A percentile compares a stretch with the other conserved stretches of the same genome.
These are phyloP conservation scores for Lipomyces sp. DNA, from an alignment of 805 yeast species.

Conservation along the genomic window DNA sequence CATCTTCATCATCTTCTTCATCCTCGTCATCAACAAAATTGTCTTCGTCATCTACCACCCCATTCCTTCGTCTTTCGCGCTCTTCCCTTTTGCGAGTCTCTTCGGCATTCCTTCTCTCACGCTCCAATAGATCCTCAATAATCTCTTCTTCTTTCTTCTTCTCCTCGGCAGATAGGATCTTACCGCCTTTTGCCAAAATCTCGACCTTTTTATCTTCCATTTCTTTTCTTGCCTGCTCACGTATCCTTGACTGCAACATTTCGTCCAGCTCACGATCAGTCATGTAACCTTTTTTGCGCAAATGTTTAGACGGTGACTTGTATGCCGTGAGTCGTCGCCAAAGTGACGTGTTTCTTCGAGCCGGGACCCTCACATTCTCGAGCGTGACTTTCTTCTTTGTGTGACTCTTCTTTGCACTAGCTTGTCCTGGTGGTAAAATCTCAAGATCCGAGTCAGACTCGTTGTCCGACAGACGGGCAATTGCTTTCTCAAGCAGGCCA, in stretches of 20 bases:
- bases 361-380: slow-evolving; percentile 13
- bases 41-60: slow-evolving; percentile 19
- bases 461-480: slow-evolving; percentile 1
- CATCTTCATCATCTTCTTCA: slow-evolving; percentile 12
- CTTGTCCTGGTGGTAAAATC: slow-evolving; percentile 20
- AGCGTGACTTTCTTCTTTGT: slow-evolving; percentile 13
- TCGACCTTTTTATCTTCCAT: slow-evolving; percentile 14
- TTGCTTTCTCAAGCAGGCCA: not conserved
- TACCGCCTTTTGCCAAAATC: slow-evolving; percentile 22
- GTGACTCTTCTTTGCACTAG: not conserved
- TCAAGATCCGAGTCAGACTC: slow-evolving; percentile 22
- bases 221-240: slow-evolving; percentile 27
- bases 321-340: slow-evolving; percentile 10
- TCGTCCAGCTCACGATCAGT: slow-evolving; percentile 20
- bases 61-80: slow-evolving; percentile 20
- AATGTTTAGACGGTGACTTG: not conserved
- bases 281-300: slow-evolving; percentile 15
- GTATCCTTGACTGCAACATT: slow-evolving; percentile 8
- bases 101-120: slow-evolving; percentile 32
- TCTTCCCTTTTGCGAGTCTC: slow-evolving; percentile 19
- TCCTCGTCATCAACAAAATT: slow-evolving; percentile 17
- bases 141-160: slow-evolving; percentile 29
- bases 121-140: slow-evolving; percentile 31
- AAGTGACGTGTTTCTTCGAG: slow-evolving; percentile 2
- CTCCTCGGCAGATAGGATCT: slow-evolving; percentile 22